These are phyloP conservation scores for Pythium rishiriense DNA, from an alignment of 352 stramenopile genomes.

Conservation along the genomic window DNA sequence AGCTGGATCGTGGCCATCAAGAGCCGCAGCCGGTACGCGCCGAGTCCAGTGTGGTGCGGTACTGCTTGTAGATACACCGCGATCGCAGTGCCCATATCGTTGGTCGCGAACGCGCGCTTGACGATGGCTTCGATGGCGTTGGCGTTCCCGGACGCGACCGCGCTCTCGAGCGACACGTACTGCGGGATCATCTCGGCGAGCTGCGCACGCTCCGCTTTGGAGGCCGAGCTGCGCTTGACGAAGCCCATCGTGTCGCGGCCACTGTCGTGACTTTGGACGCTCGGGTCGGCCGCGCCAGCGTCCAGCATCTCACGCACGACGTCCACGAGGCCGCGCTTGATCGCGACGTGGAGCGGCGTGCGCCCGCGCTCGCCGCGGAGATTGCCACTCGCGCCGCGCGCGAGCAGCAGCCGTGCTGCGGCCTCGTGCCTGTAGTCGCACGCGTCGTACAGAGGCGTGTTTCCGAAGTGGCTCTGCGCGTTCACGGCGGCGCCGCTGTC, in stretches of 20 bases:
- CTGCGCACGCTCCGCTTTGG: neutral
- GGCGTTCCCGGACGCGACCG: neutral
- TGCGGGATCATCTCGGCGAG: neutral
- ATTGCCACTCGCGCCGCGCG: constrained; percentile 27
- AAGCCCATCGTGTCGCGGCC: neutral
- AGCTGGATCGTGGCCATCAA: neutral
- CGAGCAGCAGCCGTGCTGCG: constrained; percentile 30
- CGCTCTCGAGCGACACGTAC: constrained; percentile 5
- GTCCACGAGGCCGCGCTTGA: constrained; percentile 32
- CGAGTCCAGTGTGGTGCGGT: neutral
- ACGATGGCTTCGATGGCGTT: constrained; percentile 2
- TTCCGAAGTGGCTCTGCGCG: constrained; percentile 8
- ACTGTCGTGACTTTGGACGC: neutral
- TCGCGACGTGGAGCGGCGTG: constrained; percentile 42
- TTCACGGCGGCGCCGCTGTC: constrained; percentile 27
- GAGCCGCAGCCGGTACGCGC: neutral
- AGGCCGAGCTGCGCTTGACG: neutral
- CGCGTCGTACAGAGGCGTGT: constrained; percentile 27
- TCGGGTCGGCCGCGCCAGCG: constrained; percentile 25
- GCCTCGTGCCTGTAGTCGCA: constrained; percentile 22
- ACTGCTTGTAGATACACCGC: neutral
- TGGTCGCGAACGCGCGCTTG: neutral
- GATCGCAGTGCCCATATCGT: neutral
- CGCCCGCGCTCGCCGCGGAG: constrained; percentile 32
- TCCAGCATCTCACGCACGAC: constrained; percentile 37